Evolutionary conservation across 352 stramenopile species (phyloP).

Genomic region (Achlya hypogyna): DNA sequence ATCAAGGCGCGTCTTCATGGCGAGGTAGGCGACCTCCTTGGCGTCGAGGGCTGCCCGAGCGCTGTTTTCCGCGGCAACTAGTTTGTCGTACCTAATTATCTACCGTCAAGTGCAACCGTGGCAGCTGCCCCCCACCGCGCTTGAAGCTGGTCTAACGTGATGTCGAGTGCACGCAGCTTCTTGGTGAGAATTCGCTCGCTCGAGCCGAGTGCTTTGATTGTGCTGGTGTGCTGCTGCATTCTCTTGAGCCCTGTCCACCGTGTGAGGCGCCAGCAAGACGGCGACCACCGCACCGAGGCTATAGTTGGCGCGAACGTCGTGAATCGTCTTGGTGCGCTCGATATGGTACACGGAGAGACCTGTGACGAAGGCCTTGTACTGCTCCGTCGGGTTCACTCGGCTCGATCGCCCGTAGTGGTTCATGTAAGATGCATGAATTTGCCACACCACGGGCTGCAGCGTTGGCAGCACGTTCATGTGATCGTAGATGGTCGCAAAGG

Average conservation of each 20-base stretch:
- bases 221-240: not conserved
- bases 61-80: conserved; percentile 27
- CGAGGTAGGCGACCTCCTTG: conserved; percentile 42
- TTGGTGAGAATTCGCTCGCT: not conserved
- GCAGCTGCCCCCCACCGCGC: not conserved
- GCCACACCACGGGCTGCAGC: not conserved
- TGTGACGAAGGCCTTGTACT: not conserved
- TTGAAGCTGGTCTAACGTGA: not conserved
- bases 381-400: not conserved
- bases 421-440: not conserved
- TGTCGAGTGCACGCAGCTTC: not conserved
- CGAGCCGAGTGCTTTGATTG: not conserved
- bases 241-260: not conserved
- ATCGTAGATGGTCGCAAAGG: not conserved
- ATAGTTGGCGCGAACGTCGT: not conserved
- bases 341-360: not conserved
- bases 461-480: not conserved
- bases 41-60: conserved; percentile 39
- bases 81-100: conserved; percentile 12
- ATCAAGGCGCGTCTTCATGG: conserved; percentile 50
- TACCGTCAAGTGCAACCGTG: not conserved
- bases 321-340: not conserved
- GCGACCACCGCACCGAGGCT: not conserved
- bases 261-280: not conserved
- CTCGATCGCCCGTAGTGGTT: not conserved